Evolutionary conservation across 345 rosid genomes (phyloP).

Genomic region (Eucalyptus erythrocorys): DNA sequence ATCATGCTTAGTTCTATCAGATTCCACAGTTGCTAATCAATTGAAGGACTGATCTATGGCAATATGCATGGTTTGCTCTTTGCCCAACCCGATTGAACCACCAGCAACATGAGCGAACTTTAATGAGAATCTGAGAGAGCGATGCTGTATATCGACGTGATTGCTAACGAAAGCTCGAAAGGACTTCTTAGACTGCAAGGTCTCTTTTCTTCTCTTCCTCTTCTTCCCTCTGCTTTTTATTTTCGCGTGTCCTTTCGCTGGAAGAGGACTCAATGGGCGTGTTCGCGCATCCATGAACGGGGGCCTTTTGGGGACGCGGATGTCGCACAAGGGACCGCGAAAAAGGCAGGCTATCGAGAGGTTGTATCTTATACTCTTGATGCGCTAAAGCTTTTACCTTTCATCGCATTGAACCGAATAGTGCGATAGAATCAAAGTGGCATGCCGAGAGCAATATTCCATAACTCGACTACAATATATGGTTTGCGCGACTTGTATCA

Average conservation of each 20-base stretch:
- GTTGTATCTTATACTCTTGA: too few relatives aligned
- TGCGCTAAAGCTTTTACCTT: neutral
- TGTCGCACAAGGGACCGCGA: too few relatives aligned
- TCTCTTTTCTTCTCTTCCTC: too few relatives aligned
- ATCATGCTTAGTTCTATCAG: neutral
- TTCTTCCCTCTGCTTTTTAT: too few relatives aligned
- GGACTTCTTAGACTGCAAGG: neutral
- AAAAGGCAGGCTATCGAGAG: too few relatives aligned
- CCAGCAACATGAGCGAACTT: neutral
- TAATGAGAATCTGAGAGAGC: neutral
- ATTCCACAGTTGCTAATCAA: neutral
- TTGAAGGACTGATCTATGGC: neutral
- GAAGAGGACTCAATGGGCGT: too few relatives aligned
- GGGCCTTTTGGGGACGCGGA: too few relatives aligned
- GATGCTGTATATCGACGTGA: neutral
- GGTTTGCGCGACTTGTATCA: neutral
- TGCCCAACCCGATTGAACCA: neutral
- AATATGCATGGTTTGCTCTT: neutral
- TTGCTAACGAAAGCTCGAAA: neutral
- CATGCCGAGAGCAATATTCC: neutral
- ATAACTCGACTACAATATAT: neutral
- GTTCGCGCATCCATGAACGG: too few relatives aligned
- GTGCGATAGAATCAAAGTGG: neutral
- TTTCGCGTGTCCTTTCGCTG: too few relatives aligned
- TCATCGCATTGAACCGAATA: neutral